A percentile compares a stretch with the other conserved stretches of the same genome.
phyloP scores from a whole-genome alignment of 2,329 filamentous ascomycete genomes.

The Tothia fuscella region DNA sequence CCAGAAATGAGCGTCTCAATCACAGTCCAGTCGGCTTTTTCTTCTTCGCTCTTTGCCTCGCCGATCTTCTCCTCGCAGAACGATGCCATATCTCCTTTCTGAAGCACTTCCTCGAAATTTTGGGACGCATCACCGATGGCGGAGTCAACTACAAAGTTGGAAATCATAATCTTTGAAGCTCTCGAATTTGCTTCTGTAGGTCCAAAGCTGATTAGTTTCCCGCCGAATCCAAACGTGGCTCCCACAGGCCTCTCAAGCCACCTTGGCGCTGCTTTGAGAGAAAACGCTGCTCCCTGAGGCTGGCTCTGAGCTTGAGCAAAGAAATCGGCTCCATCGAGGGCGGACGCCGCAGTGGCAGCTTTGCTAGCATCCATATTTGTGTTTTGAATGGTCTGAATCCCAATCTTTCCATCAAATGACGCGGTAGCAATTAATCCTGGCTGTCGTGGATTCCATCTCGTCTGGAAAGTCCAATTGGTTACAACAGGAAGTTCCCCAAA shows the following conservation, averaged over 20 bases:
- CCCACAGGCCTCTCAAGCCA: slow-evolving; percentile 81
- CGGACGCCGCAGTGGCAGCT: slow-evolving; percentile 46
- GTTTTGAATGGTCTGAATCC: slow-evolving; percentile 86
- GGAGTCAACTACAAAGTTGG: slow-evolving; percentile 78
- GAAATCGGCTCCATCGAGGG: slow-evolving; percentile 85
- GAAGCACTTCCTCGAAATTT: slow-evolving; percentile 73
- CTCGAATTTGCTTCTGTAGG: slow-evolving; percentile 50
- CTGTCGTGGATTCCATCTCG: slow-evolving; percentile 86
- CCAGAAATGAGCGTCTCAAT: slow-evolving; percentile 78
- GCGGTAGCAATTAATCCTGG: slow-evolving; percentile 87
- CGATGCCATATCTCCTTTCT: slow-evolving; percentile 60
- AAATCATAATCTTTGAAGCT: slow-evolving; percentile 68
- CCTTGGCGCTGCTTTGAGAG: slow-evolving; percentile 70
- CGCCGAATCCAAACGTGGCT: slow-evolving; percentile 89
- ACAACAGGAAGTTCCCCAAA: slow-evolving; percentile 92
- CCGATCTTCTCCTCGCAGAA: slow-evolving; percentile 74
- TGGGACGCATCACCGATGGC: slow-evolving; percentile 74
- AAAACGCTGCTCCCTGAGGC: slow-evolving; percentile 82
- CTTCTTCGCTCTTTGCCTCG: slow-evolving; percentile 69
- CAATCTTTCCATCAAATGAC: slow-evolving; percentile 94
- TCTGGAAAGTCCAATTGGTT: slow-evolving; percentile 99
- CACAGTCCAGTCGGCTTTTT: slow-evolving; percentile 92
- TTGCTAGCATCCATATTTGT: slow-evolving; percentile 69
- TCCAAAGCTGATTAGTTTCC: slow-evolving; percentile 72
- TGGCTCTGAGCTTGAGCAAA: slow-evolving; percentile 88